phyloP scores from a whole-genome alignment of 805 yeast genomes.

The Candida lessepsii region DNA sequence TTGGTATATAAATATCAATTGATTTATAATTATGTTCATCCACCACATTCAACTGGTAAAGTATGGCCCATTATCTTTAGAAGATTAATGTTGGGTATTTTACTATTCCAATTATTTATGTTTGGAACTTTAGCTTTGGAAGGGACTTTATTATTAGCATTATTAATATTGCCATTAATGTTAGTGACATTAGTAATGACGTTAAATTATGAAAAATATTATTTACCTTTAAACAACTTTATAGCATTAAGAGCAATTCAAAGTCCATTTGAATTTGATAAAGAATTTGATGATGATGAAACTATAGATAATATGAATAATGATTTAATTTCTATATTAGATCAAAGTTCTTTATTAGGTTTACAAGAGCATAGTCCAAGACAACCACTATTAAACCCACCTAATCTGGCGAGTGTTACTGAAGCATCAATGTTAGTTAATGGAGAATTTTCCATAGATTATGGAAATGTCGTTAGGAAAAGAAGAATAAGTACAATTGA shows the following conservation, averaged over 20 bases:
- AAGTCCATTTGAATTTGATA: conserved; percentile 39
- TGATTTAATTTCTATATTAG: conserved; percentile 5
- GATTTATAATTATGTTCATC: conserved; percentile 59
- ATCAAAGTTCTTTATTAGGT: conserved; percentile 9
- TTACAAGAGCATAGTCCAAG: not conserved
- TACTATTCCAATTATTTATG: conserved; percentile 61
- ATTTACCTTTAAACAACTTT: conserved; percentile 52
- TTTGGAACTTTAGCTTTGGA: conserved; percentile 62
- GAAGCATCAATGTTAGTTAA: conserved; percentile 24
- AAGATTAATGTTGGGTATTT: conserved; percentile 52
- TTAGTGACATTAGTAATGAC: conserved; percentile 44
- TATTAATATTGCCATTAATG: conserved; percentile 49
- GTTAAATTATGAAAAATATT: conserved; percentile 53
- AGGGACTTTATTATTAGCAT: conserved; percentile 51
- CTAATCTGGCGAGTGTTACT: conserved; percentile 4
- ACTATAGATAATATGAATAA: not conserved
- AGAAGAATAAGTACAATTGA: conserved; percentile 52
- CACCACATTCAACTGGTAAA: conserved; percentile 65
- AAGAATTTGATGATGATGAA: conserved; percentile 40
- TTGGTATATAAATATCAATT: conserved; percentile 63
- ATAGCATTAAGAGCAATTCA: conserved; percentile 61
- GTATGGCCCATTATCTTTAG: conserved; percentile 66
- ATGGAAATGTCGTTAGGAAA: conserved; percentile 15
- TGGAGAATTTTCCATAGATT: conserved; percentile 17
- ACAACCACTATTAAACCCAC: no score